phyloP scores from a whole-genome alignment of 768 basidiomycete genomes.

The Asterophora parasitica region DNA sequence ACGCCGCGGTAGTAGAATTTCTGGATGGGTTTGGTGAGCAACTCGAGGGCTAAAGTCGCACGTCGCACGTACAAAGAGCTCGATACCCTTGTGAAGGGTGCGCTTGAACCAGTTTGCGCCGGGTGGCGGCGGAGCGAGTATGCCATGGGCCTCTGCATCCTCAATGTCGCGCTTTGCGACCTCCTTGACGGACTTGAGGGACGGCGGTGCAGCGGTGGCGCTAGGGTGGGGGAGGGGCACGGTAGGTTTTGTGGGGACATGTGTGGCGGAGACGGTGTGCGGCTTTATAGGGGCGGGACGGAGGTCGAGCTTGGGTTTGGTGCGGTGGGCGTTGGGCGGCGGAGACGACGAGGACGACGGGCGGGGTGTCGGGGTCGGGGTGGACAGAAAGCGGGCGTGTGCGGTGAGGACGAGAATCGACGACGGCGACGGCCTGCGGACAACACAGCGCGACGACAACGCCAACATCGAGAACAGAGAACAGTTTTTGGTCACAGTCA shows the following conservation, averaged over 20 bases:
- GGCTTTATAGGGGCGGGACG: constrained; percentile 59
- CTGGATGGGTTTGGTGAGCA: constrained; percentile 26
- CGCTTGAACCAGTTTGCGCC: constrained; percentile 53
- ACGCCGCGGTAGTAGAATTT: constrained; percentile 85
- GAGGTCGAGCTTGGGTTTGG: constrained; percentile 51
- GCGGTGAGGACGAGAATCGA: constrained; percentile 3
- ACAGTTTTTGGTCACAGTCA: too few relatives aligned
- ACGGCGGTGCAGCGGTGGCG: constrained; percentile 14
- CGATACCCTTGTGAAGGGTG: constrained; percentile 42
- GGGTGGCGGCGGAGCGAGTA: constrained; percentile 60
- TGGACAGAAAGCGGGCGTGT: constrained; percentile 15
- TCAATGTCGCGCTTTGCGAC: constrained; percentile 57
- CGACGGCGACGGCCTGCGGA: constrained; percentile 3
- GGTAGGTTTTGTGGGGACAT: constrained; percentile 26
- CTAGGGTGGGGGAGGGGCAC: constrained; percentile 22
- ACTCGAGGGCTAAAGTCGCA: constrained; percentile 6
- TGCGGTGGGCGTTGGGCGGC: neutral
- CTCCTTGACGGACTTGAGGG: constrained; percentile 37
- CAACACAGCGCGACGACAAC: neutral
- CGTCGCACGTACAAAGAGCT: constrained; percentile 41
- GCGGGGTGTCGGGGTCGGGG: constrained; percentile 19
- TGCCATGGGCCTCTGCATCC: constrained; percentile 64
- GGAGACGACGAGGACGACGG: neutral
- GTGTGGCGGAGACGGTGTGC: constrained; percentile 18
- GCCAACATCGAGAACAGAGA: constrained; percentile 12